Base-by-base conservation (phyloP, 345 rosid genomes). In the Raphanus sativus region DNA sequence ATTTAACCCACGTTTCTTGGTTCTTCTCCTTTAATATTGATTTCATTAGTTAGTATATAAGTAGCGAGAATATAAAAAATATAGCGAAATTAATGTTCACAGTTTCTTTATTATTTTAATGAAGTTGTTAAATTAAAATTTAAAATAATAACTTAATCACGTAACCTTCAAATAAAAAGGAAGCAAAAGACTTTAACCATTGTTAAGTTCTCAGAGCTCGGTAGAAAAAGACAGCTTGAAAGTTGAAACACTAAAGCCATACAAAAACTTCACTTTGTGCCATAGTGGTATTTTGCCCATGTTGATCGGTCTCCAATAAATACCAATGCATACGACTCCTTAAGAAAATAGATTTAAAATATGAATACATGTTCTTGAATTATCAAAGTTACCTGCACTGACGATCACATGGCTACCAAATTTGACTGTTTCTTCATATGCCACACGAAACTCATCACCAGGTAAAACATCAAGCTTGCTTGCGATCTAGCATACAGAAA, bases 391-490 rank as follows among this genome's bases (percentile, higher is more conserved):
- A 89, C 99, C 86, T 92, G 86, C 30, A 90, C 92, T 25, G 97
- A 62, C 97, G 98, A 90, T 71, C 71, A 92, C 94, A 78, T 83
- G 87, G 65, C 91, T 89, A 67, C 88, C 89, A 83, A 91, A 89
- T 70, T 89, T 86, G 77, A 60, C 81, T 28, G 99, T 98, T 86
- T 91, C 98, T 85, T 95, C 93, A 86, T 33, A 89, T 67, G 94
- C 98, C 80, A 89, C 92, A 65, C 96, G 97, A 81, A 95, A 92
- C 81, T 92, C 99, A 63, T 94, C 85, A 42, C 97, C 97, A 77
- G 98, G 98, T 73, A 88, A 83, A 75, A 88, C 94, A 70, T 92
- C 96, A 38, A 95, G 92, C 86, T 81, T 81, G 70, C 85, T 83
- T 34, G 97, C 98, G 45, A 90, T 88, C 99, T 95, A 74, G 34